phyloP scores from a whole-genome alignment of 2,329 filamentous ascomycete genomes.

The Rutstroemia sp. region DNA sequence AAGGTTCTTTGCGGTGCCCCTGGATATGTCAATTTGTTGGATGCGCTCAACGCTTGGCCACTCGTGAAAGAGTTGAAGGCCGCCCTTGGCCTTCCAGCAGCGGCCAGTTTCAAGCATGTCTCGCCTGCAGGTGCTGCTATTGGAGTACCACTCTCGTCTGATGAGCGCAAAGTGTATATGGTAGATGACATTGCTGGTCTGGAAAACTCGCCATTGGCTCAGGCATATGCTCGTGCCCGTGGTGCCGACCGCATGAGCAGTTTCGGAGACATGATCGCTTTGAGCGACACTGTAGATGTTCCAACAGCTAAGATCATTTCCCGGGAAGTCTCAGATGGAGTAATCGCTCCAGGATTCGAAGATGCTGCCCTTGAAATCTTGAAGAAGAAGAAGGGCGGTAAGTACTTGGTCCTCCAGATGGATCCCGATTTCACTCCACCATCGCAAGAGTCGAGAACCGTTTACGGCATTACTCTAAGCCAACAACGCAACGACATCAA shows the following conservation, averaged over 20 bases:
- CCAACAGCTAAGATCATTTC: slow-evolving; percentile 96
- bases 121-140: slow-evolving; percentile 95
- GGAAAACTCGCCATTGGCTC: slow-evolving; percentile 76
- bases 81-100: slow-evolving; percentile 79
- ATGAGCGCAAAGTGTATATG: slow-evolving; percentile 97
- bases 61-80: slow-evolving; percentile 93
- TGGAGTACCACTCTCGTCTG: slow-evolving; percentile 74
- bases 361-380: slow-evolving; percentile 83
- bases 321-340: slow-evolving; percentile 93
- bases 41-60: slow-evolving; percentile 94
- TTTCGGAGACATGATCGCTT: slow-evolving; percentile 92
- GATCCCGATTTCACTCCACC: slow-evolving; percentile 78
- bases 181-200: slow-evolving; percentile 91
- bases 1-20: slow-evolving; percentile 85
- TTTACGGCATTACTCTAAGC: slow-evolving; percentile 81
- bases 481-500: slow-evolving; percentile 90
- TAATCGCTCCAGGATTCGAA: slow-evolving; percentile 84
- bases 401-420: slow-evolving; percentile 93
- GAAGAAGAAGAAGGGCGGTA: slow-evolving; percentile 96
- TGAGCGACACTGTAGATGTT: slow-evolving; percentile 84
- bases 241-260: slow-evolving; percentile 98
- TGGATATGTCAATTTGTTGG: slow-evolving; percentile 95
- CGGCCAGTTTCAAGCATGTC: slow-evolving; percentile 98
- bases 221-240: slow-evolving; percentile 91
- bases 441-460: slow-evolving; percentile 68